Percentiles rank a stretch among this genome's conserved stretches.
Evolutionary conservation across 2,329 filamentous ascomycete genomes (phyloP).

Genomic region (Zymoseptoria passerinii): DNA sequence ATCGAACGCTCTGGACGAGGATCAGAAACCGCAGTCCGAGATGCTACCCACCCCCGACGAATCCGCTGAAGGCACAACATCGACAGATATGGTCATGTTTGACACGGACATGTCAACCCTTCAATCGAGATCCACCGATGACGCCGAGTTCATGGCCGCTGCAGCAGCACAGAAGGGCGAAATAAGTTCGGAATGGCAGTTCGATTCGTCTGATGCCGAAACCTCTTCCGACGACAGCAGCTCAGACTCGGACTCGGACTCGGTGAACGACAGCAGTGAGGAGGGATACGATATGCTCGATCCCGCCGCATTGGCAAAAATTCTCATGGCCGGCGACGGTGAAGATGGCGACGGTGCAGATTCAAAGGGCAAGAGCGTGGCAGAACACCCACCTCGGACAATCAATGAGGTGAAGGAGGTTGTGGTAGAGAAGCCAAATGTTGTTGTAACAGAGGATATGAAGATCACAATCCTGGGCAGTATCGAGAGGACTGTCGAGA

Average conservation of each 20-base stretch:
- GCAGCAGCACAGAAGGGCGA: constrained; percentile 40
- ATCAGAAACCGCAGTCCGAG: too few relatives aligned
- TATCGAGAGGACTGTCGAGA: constrained; percentile 71
- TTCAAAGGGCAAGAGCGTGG: constrained; percentile 39
- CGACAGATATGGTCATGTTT: constrained; percentile 4
- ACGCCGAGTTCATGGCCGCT: constrained; percentile 38
- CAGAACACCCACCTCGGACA: constrained; percentile 52
- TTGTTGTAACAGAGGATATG: constrained; percentile 69
- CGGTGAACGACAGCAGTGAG: constrained; percentile 48
- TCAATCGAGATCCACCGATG: constrained; percentile 23
- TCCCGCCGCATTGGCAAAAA: constrained; percentile 72
- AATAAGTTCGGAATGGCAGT: constrained; percentile 71
- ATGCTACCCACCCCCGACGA: neutral
- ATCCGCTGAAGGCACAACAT: neutral
- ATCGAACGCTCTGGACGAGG: constrained; percentile 11
- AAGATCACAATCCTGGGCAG: constrained; percentile 66
- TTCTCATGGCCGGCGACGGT: constrained; percentile 75
- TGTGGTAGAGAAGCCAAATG: constrained; percentile 56
- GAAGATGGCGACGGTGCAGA: constrained; percentile 71
- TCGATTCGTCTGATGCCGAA: constrained; percentile 53
- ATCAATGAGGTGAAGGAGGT: constrained; percentile 64
- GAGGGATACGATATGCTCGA: constrained; percentile 64
- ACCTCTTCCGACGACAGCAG: constrained; percentile 47
- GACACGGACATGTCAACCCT: constrained; percentile 1
- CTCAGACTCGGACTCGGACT: constrained; percentile 26